Percentiles rank a stretch among this genome's conserved stretches.
Conservation (phyloP, 805 yeast species). For the Ogataea henricii region DNA sequence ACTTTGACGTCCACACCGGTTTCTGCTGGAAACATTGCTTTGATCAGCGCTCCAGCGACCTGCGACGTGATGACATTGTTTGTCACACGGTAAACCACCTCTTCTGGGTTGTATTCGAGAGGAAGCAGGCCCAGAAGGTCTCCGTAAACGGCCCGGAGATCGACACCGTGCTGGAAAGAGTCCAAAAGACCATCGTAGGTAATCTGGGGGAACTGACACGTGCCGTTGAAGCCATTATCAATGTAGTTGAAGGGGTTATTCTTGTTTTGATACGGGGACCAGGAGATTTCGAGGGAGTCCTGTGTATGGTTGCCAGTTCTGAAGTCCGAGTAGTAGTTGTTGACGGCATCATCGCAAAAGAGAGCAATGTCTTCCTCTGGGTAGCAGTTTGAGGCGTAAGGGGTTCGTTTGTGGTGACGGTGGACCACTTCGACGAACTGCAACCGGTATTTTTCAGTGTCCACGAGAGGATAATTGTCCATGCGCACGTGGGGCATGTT, state of each 20-base stretch:
- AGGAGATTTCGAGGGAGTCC: constrained; percentile 19
- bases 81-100: constrained; percentile 39
- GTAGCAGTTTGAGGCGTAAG: constrained; percentile 39
- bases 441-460: constrained; percentile 29
- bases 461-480: constrained; percentile 30
- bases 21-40: constrained; percentile 40
- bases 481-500: constrained; percentile 47
- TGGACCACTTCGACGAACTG: constrained; percentile 43
- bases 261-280: constrained; percentile 31
- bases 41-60: constrained; percentile 40
- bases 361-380: constrained; percentile 35
- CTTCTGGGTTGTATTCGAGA: constrained; percentile 33
- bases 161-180: constrained; percentile 41
- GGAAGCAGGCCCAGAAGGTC: constrained; percentile 38
- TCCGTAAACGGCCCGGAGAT: constrained; percentile 40
- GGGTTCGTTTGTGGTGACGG: constrained; percentile 47
- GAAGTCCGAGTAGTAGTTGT: constrained; percentile 29
- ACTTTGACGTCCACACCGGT: constrained; percentile 36
- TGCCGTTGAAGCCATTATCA: constrained; percentile 30
- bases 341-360: constrained; percentile 34
- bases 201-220: constrained; percentile 44
- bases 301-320: constrained; percentile 6
- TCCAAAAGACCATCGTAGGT: constrained; percentile 43
- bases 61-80: constrained; percentile 42
- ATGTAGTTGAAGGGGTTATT: constrained; percentile 31